phyloP scores from a whole-genome alignment of 345 rosid genomes.

The Laguncularia racemosa region DNA sequence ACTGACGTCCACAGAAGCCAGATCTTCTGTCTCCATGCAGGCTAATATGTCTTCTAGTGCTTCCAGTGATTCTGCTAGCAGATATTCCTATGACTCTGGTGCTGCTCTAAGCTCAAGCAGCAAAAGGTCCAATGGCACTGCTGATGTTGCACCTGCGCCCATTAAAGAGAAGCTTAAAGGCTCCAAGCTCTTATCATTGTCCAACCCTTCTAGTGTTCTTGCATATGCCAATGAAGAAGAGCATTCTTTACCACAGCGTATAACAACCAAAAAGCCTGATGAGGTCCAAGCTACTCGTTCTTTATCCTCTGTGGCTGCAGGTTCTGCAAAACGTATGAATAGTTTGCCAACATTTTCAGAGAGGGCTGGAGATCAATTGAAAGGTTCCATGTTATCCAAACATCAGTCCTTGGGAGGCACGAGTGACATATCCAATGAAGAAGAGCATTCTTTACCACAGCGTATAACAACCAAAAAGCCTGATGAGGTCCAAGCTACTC shows the following conservation, averaged over 20 bases:
- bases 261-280: constrained; percentile 20
- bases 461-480: constrained; percentile 15
- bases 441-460: background rate
- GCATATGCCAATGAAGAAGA: constrained; percentile 21
- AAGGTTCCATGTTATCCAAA: constrained; percentile 48
- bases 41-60: constrained; percentile 8
- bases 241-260: too few species aligned
- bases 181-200: background rate
- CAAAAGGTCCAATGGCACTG: constrained; percentile 24
- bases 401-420: constrained; percentile 10
- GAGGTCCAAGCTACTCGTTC: constrained; percentile 26
- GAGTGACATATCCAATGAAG: too few species aligned
- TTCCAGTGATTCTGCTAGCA: constrained; percentile 4
- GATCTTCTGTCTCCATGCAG: constrained; percentile 15
- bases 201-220: constrained; percentile 18
- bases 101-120: constrained; percentile 12
- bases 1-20: constrained; percentile 18
- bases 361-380: constrained; percentile 63
- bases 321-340: constrained; percentile 26
- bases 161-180: too few species aligned
- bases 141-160: constrained; percentile 13
- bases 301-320: constrained; percentile 15
- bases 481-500: constrained; percentile 22
- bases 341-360: constrained; percentile 52
- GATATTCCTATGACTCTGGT: constrained; percentile 7